Evolutionary conservation across 1,284 basidiomycete genomes (phyloP).

Genomic region (Papiliotrema nemorosa): DNA sequence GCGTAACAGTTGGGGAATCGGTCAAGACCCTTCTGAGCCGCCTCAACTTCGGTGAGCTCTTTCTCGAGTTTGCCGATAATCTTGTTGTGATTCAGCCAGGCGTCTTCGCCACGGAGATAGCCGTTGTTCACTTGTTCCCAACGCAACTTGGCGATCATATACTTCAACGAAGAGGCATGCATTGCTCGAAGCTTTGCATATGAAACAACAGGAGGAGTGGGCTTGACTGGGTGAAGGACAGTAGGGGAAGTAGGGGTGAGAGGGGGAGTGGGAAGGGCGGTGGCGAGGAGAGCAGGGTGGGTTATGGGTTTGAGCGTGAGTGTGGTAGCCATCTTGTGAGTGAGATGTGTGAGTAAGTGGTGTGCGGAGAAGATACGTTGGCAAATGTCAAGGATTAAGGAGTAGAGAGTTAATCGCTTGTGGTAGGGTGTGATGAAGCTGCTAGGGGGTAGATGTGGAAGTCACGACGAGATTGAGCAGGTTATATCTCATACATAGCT

Average conservation of each 20-base stretch:
- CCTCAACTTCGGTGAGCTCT: slow-evolving; percentile 26
- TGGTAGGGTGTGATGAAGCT: too few relatives aligned
- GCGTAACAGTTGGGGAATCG: slow-evolving; percentile 25
- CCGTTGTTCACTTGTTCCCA: slow-evolving; percentile 34
- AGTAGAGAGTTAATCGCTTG: not conserved
- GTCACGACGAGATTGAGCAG: too few relatives aligned
- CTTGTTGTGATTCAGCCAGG: slow-evolving; percentile 24
- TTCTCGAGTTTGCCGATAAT: slow-evolving; percentile 29
- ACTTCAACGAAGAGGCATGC: slow-evolving; percentile 26
- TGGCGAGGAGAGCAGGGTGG: slow-evolving; percentile 15
- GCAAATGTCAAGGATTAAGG: too few relatives aligned
- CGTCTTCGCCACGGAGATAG: slow-evolving; percentile 29
- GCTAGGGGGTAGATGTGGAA: too few relatives aligned
- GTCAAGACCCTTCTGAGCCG: slow-evolving; percentile 30
- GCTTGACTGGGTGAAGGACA: not conserved
- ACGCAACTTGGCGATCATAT: slow-evolving; percentile 30
- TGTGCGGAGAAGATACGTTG: not conserved
- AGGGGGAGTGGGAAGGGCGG: slow-evolving; percentile 14
- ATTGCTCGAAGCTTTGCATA: slow-evolving; percentile 29
- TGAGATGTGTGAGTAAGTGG: not conserved
- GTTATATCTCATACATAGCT: too few relatives aligned
- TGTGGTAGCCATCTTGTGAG: slow-evolving; percentile 3
- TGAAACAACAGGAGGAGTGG: slow-evolving; percentile 12
- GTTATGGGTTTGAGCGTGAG: slow-evolving; percentile 10
- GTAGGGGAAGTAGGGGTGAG: slow-evolving; percentile 11